Base-by-base conservation (phyloP, 2,329 filamentous ascomycete species). In the Fusarium pseudonygamai region DNA sequence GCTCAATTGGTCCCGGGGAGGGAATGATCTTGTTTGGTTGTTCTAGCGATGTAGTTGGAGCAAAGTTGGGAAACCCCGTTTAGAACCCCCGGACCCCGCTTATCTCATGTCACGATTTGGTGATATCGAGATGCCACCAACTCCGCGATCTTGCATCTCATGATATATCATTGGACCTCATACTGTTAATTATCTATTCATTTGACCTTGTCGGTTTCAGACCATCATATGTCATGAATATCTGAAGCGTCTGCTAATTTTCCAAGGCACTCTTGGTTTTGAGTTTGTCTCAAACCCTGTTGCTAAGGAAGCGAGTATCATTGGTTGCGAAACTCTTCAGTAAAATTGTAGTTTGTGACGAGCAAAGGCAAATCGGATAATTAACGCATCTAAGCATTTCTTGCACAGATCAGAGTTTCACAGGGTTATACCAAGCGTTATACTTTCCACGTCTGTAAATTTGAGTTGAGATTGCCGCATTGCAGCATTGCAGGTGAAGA, bases 61-160 rank as follows among this genome's bases (percentile, higher is more conserved):
- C 46, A 49, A 42, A 46, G 53, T 57, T 52, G 37, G 22, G 59
- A 67, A 71, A 39, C 47, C 68, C 67, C 56, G 68, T 58, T 71
- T 67, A 67, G 22, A 14, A 59, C 22, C 56, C 56, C 62, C 56
- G 30, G 62, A 39, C 68, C 68, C 68, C 56, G 61, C 62, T 56
- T 58, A 36, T 42, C 56, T 67, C 42, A 59, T 59, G 32, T 37
- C n/a, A 39, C 50, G 24, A 28, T 40, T 55, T 55, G 36, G 24
- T 22, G 12, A 30, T 40, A 42, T 52, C 49, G 32, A 26, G n/a
- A 36, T 52, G 49, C n/a, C 49, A 26, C 49, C 49, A 52, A 26
- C 32, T 36, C 26, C 13, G 13, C 18, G 32, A 52, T 52, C 32
- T 36, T 36, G 49, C 14, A 36, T 26, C n/a, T 45, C 12, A 45